Base-by-base conservation (phyloP, 345 rosid genomes). In the Eucalyptus pauciflora region DNA sequence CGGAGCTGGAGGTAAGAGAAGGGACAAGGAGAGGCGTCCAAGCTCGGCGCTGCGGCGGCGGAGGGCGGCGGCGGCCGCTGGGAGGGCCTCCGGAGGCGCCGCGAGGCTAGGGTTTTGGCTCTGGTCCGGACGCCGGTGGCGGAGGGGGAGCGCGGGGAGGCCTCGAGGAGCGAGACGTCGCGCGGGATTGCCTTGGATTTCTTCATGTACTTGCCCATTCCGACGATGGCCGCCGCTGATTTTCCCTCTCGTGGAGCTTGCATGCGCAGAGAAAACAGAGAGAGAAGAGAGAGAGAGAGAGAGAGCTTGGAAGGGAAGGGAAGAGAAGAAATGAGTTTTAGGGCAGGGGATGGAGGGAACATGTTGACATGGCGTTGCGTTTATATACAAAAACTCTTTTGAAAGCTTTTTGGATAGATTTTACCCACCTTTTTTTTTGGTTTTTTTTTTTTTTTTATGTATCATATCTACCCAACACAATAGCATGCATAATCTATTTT, bases 201-300 rank as follows among this genome's bases (percentile, higher is more conserved):
- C 91, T 95, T 94, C 93, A 98, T 94, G 92, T 95, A 95, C 93
- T 94, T 96, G 14, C 97, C 99, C 98, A 96, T 96, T 60, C 83
- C n/a, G 93, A 87, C 95, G 96, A 86, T 94, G 95, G 87, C 45
- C 5, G n/a, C 33, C 91, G 29, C 85, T 2, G 85, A 20, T 88
- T 79, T 88, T 87, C 91, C 91, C 90, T 91, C 87, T 86, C 88
- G 86, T 43, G 87, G 46, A 49, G 83, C 51, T 87, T 67, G 69
- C 88, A 37, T n/a, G 85, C 88, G 52, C 86, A 46, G n/a, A 69
- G 58, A 49, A 80, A 46, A 67, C 33, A 29, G 62, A 71, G 90
- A 87, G 85, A 7, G 29, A 45, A 87, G n/a, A 41, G 86, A 46
- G 69, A 52, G 45, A 49, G 33, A 29, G 50, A 22, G 86, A 64